A percentile compares a stretch with the other conserved stretches of the same genome.
phyloP scores from a whole-genome alignment of 176 grass and related monocot genomes.

The Echinochloa phyllopogon region DNA sequence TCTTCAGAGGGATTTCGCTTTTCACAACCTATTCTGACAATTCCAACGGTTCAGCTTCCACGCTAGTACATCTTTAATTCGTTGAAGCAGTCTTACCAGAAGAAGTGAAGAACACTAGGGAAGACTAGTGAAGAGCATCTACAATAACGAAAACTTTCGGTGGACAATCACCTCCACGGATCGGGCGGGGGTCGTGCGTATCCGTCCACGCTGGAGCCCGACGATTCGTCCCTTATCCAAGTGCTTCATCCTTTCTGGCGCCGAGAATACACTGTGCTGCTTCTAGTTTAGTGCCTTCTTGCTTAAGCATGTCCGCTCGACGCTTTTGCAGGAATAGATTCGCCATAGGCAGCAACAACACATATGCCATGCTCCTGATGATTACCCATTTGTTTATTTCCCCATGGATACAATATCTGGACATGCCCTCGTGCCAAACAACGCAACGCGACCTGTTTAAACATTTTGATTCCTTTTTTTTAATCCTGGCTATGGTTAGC shows the following conservation, averaged over 20 bases:
- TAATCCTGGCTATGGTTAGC: no score
- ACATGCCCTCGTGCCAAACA: background rate
- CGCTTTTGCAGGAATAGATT: slow-evolving; percentile 18
- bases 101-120: no score
- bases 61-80: background rate
- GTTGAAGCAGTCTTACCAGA: background rate
- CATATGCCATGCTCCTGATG: background rate
- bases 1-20: background rate
- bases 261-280: background rate
- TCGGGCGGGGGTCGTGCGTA: background rate
- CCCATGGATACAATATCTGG: background rate
- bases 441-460: no score
- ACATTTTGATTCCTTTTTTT: background rate
- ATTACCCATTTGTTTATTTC: slow-evolving; percentile 4
- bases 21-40: background rate
- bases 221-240: background rate
- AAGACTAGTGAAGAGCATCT: background rate
- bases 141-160: slow-evolving; percentile 44
- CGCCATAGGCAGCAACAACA: background rate
- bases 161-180: background rate
- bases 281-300: background rate
- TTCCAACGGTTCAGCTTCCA: background rate
- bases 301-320: background rate
- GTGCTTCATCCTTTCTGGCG: background rate
- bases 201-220: background rate